A percentile compares a stretch with the other conserved stretches of the same genome.
These are phyloP conservation scores for Potentilla sterilis DNA, from an alignment of 306 rosid genomes.

Conservation along the genomic window DNA sequence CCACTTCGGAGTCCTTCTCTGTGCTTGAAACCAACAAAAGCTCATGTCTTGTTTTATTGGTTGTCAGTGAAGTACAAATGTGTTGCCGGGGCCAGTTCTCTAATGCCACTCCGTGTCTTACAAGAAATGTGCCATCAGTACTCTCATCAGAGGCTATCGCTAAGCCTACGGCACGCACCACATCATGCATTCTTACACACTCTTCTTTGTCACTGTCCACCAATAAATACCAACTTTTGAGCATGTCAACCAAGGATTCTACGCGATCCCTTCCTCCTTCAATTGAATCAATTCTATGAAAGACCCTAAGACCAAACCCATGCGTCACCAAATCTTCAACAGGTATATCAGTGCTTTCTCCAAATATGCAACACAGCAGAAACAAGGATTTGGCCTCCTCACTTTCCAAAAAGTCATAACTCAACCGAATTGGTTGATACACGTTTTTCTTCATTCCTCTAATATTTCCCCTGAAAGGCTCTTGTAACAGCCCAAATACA, in stretches of 20 bases:
- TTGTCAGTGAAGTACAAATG: neutral
- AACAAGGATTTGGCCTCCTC: conserved; percentile 1
- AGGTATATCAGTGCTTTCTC: neutral
- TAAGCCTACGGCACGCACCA: neutral
- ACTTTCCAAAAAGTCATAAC: neutral
- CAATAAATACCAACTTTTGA: neutral
- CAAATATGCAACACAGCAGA: neutral
- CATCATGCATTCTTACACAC: conserved; percentile 2
- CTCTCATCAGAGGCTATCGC: neutral
- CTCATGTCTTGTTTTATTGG: neutral
- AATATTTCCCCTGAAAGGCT: neutral
- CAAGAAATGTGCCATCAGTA: neutral
- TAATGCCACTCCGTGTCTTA: neutral
- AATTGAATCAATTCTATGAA: neutral
- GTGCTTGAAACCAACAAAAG: neutral
- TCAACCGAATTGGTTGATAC: neutral
- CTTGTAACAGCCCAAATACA: neutral
- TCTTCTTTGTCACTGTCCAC: neutral
- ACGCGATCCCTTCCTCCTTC: neutral
- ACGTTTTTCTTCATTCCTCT: neutral
- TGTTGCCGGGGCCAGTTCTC: neutral
- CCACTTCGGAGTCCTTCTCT: too few relatives aligned
- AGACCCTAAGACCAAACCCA: neutral
- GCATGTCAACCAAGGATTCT: neutral
- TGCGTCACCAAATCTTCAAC: neutral